Evolutionary conservation across 495 filamentous ascomycete genomes (phyloP).

Genomic region (Lepidopterella palustris): DNA sequence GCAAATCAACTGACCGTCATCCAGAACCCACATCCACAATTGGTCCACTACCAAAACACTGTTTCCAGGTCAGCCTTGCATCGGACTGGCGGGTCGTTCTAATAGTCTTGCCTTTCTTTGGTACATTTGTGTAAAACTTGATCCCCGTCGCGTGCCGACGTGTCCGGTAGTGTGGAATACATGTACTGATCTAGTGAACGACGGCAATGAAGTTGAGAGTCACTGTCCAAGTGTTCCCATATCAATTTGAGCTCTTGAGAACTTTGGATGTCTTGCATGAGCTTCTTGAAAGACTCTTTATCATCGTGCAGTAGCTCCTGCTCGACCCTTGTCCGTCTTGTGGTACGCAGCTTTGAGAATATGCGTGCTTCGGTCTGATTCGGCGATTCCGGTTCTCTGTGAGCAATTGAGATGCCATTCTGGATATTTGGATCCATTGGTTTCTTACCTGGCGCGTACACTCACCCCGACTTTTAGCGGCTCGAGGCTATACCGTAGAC

Average conservation of each 20-base stretch:
- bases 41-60: conserved; percentile 1
- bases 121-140: conserved; percentile 3
- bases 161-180: conserved; percentile 7
- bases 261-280: neutral
- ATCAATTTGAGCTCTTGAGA: neutral
- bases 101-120: neutral
- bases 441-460: too few relatives aligned
- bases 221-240: neutral
- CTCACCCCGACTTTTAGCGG: too few relatives aligned
- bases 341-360: neutral
- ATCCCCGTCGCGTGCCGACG: conserved; percentile 1
- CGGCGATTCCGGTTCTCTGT: too few relatives aligned
- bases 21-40: conserved; percentile 3
- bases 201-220: neutral
- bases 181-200: conserved; percentile 8
- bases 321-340: neutral
- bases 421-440: too few relatives aligned
- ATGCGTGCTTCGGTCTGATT: neutral
- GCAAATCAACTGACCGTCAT: conserved; percentile 4
- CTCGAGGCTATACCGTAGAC: neutral
- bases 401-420: too few relatives aligned
- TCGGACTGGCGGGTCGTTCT: neutral
- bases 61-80: neutral
- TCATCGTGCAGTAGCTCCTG: neutral
- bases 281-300: neutral